These are phyloP conservation scores for Hypomontagnella monticulosa DNA, from an alignment of 495 filamentous ascomycete genomes.

Conservation along the genomic window DNA sequence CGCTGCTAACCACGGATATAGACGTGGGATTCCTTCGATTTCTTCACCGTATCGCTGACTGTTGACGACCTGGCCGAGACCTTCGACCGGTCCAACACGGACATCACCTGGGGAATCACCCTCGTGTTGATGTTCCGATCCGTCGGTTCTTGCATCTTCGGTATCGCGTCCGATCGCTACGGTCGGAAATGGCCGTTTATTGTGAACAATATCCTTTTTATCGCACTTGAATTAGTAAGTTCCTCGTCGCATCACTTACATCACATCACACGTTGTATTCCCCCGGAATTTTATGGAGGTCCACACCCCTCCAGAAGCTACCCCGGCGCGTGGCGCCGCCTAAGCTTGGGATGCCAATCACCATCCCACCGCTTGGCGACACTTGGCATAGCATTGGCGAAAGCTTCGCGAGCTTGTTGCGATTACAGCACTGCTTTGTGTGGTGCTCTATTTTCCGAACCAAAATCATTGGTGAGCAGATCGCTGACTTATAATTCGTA, in stretches of 20 bases:
- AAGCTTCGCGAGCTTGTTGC: conserved; percentile 41
- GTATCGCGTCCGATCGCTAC: conserved; percentile 82
- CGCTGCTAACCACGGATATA: conserved; percentile 37
- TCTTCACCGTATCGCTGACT: conserved; percentile 88
- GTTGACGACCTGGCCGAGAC: conserved; percentile 70
- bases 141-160: conserved; percentile 77
- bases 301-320: conserved; percentile 20
- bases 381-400: conserved; percentile 47
- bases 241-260: conserved; percentile 3
- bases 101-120: conserved; percentile 93
- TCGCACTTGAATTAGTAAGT: conserved; percentile 74
- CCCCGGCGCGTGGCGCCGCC: conserved; percentile 23
- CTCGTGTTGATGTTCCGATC: conserved; percentile 83
- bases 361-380: conserved; percentile 38
- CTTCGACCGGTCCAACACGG: conserved; percentile 72
- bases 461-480: background rate
- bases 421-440: background rate
- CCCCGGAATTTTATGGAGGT: conserved; percentile 17
- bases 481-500: conserved; percentile 36
- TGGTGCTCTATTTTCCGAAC: background rate
- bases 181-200: conserved; percentile 91
- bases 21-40: conserved; percentile 90
- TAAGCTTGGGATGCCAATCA: conserved; percentile 26
- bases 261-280: no score
- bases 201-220: conserved; percentile 83